phyloP scores from a whole-genome alignment of 1,284 basidiomycete species.

The Wolfiporia cocos region DNA sequence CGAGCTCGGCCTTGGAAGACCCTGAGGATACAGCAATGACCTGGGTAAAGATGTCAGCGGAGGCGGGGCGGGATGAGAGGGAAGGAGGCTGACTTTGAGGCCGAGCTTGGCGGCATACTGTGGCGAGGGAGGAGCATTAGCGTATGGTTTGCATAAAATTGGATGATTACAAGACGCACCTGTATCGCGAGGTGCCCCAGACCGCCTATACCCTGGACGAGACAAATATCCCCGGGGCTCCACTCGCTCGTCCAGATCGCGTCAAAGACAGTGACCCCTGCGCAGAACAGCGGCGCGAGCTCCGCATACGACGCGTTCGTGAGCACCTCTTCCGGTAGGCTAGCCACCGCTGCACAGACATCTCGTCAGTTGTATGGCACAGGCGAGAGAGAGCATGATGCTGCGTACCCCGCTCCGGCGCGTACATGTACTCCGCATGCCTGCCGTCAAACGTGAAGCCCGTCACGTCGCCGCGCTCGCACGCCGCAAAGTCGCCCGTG shows the following conservation, averaged over 20 bases:
- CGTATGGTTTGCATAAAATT: slow-evolving; percentile 22
- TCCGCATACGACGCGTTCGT: slow-evolving; percentile 11
- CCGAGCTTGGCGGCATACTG: slow-evolving; percentile 24
- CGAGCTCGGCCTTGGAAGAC: slow-evolving; percentile 20
- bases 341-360: slow-evolving; percentile 32
- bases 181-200: slow-evolving; percentile 27
- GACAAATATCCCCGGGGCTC: slow-evolving; percentile 20
- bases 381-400: not conserved
- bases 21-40: slow-evolving; percentile 24
- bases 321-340: slow-evolving; percentile 23
- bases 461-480: slow-evolving; percentile 19
- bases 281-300: slow-evolving; percentile 24
- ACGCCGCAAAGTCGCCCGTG: slow-evolving; percentile 16
- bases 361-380: slow-evolving; percentile 23
- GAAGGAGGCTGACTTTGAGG: slow-evolving; percentile 13
- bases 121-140: slow-evolving; percentile 2
- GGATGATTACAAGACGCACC: slow-evolving; percentile 13
- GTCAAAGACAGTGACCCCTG: slow-evolving; percentile 10
- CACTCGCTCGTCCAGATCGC: slow-evolving; percentile 15
- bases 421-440: slow-evolving; percentile 18
- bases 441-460: slow-evolving; percentile 20
- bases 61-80: slow-evolving; percentile 19
- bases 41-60: slow-evolving; percentile 18
- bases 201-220: slow-evolving; percentile 28
- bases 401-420: slow-evolving; percentile 12